These are phyloP conservation scores for Cytospora leucostoma DNA, from an alignment of 2,329 filamentous ascomycete genomes.

Conservation along the genomic window DNA sequence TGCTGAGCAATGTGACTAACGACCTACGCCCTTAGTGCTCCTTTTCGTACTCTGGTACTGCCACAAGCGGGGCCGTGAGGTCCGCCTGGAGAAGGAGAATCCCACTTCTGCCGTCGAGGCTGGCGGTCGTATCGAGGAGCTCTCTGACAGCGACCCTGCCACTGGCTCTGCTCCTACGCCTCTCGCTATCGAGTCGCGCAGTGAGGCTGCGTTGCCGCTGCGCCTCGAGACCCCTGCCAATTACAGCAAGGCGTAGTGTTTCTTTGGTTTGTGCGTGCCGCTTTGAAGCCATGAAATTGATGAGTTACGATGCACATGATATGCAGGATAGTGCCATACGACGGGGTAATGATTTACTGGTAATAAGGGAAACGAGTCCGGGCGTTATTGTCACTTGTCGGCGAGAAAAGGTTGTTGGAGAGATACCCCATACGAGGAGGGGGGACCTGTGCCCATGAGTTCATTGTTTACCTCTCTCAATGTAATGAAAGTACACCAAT, in stretches of 20 bases:
- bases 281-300: neutral
- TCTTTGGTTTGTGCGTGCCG: neutral
- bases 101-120: constrained; percentile 32
- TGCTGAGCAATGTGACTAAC: neutral
- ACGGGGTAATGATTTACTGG: neutral
- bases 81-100: constrained; percentile 66
- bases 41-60: constrained; percentile 98
- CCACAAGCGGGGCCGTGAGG: constrained; percentile 89
- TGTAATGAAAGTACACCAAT: neutral
- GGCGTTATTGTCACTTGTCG: neutral
- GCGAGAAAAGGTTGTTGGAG: neutral
- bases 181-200: constrained; percentile 19
- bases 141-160: constrained; percentile 41
- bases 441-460: neutral
- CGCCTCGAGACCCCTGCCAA: constrained; percentile 15
- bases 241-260: constrained; percentile 7
- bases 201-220: constrained; percentile 9
- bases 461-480: neutral
- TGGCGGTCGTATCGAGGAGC: constrained; percentile 48
- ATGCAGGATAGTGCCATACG: neutral
- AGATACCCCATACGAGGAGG: neutral
- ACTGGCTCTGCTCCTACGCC: constrained; percentile 4
- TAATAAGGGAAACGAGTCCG: neutral
- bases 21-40: constrained; percentile 58
- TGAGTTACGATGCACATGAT: constrained; percentile 7